Evolutionary conservation across 2,329 filamentous ascomycete genomes (phyloP), one percentile per base, ranked within the genome.

Genomic region (Fusarium compactum): DNA sequence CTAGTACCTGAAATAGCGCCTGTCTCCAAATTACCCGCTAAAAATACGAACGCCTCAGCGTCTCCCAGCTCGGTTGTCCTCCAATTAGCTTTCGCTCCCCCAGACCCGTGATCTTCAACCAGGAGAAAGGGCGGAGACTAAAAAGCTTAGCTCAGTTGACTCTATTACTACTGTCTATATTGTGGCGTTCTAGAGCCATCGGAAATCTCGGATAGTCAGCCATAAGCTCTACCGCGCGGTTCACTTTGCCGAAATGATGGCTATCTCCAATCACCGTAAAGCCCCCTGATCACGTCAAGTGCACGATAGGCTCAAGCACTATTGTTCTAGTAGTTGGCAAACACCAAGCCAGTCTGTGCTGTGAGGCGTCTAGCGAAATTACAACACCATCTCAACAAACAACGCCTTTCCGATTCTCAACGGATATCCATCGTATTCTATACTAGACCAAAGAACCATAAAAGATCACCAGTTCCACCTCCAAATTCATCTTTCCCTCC

Each of bases 321-420:
- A 48, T 8, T 29, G 5, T 20, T 18, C 40, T 41, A 11, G 15
- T n/a, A 8, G 30, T 22, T 34, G 22, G 30, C 11, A 38, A 29
- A 20, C 34, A 32, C 4, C 8, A 24, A 16, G 6, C 9, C 18
- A 48, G 43, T 22, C 22, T 20, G 24, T 56, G 29, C 29, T 47
- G 18, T 48, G 48, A 24, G 34, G 58, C 54, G 29, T 16, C 47
- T 44, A 40, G 34, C 43, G 61, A 65, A 29, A 65, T 65, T 53
- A 50, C 24, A 12, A 16, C 30, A 45, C 25, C 16, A 40, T 32
- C 45, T 32, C 14, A 20, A 46, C 4, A n/a, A 5, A 22, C 25
- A 43, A 56, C 44, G 38, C n/a, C 41, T 48, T 58, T 16, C n/a
- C 40, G 15, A 9, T 8, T 60, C 29, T 44, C 34, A 30, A 44